Base-by-base conservation (phyloP, 345 rosid species). In the Populus davidiana region DNA sequence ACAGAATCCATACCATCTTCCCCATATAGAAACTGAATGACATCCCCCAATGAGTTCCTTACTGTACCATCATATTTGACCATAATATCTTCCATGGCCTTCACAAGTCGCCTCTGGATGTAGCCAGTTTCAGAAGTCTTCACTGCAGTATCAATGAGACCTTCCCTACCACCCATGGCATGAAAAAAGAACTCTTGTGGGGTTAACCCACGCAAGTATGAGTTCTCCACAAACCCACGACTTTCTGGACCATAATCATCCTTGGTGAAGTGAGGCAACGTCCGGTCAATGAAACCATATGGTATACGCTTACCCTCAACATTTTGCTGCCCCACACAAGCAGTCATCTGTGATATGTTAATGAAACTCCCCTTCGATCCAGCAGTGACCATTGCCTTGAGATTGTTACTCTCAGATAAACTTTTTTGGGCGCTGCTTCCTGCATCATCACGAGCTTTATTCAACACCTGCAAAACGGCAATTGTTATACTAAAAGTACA, bases 81-180 rank as follows among this genome's bases (percentile, higher is more conserved):
- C 99, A 95, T 95, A 78, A 95, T 95, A 85, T 95, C 99, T 84
- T 95, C 99, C 99, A 95, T 95, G 39, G 99, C 99, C 89, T 95
- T 95, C 67, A 95, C 99, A 75, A 95, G 81, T 25, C 99, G 90
- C 90, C 99, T 92, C 87, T 95, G 99, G 77, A 95, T 95, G 86
- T 95, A 95, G 59, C 99, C 99, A 81, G 99, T 95, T 82, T 95
- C 98, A 79, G 98, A 95, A 75, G 99, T 95, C 88, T 95, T 95
- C 72, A 95, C 99, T 27, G 99, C 98, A 43, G 99, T 95, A 86
- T 95, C 99, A 41, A 95, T 95, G 72, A 95, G 98, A 88, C 99
- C 99, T 87, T 95, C 99, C 82, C 99, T 89, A 90, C 99, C 99
- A 85, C 99, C 99, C 99, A 95, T 95, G 2, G 99, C 99, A 83